These are phyloP conservation scores for Kodamaea nitidulidarum DNA, from an alignment of 805 yeast genomes.

Conservation along the genomic window DNA sequence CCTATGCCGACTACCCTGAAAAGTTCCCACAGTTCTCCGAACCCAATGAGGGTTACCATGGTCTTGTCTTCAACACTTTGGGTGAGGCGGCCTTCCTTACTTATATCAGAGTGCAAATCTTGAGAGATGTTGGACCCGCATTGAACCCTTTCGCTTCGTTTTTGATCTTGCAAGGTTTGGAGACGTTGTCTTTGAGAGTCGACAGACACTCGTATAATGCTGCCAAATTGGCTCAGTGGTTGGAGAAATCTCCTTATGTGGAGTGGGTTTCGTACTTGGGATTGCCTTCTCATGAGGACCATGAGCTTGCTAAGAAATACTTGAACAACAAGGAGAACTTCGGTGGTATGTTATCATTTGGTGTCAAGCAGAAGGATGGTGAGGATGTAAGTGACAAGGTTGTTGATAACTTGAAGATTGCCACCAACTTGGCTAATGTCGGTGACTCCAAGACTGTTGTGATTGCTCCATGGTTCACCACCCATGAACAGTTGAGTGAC, in stretches of 20 bases:
- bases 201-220: slow-evolving; percentile 90
- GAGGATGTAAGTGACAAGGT: slow-evolving; percentile 75
- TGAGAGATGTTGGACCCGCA: slow-evolving; percentile 90
- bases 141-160: slow-evolving; percentile 87
- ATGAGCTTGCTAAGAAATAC: slow-evolving; percentile 80
- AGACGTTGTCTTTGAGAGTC: slow-evolving; percentile 88
- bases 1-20: slow-evolving; percentile 80
- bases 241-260: slow-evolving; percentile 71
- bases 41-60: slow-evolving; percentile 94
- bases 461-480: slow-evolving; percentile 93
- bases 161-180: slow-evolving; percentile 85
- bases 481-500: slow-evolving; percentile 86
- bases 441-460: slow-evolving; percentile 96
- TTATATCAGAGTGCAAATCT: slow-evolving; percentile 75
- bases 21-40: slow-evolving; percentile 87
- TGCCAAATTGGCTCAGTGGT: slow-evolving; percentile 68
- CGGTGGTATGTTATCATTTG: slow-evolving; percentile 88
- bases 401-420: slow-evolving; percentile 78
- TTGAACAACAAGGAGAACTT: slow-evolving; percentile 49
- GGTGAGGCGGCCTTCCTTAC: slow-evolving; percentile 77
- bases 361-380: slow-evolving; percentile 73
- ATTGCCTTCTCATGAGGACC: slow-evolving; percentile 70
- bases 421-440: slow-evolving; percentile 92
- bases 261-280: slow-evolving; percentile 94
- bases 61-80: slow-evolving; percentile 71